Evolutionary conservation across 192 early-diverging fungal genomes (phyloP).

Genomic region (Umbelopsis ramanniana): DNA sequence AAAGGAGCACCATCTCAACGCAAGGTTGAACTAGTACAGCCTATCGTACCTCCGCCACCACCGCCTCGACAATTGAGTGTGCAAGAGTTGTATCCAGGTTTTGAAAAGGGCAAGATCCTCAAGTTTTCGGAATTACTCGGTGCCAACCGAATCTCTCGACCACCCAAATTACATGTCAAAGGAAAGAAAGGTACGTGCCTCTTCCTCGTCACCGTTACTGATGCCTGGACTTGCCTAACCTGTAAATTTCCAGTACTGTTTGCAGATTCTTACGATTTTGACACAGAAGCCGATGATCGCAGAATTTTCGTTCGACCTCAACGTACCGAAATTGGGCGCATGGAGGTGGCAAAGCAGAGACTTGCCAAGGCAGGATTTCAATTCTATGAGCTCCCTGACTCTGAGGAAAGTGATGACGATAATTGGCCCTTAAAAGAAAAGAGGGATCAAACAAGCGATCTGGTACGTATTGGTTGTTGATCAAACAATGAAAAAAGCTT

Average conservation of each 20-base stretch:
- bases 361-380: slow-evolving; percentile 5
- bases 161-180: slow-evolving; percentile 35
- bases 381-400: neutral
- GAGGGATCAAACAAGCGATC: neutral
- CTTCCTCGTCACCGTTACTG: neutral
- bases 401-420: slow-evolving; percentile 13
- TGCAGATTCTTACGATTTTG: slow-evolving; percentile 14
- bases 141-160: slow-evolving; percentile 47
- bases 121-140: slow-evolving; percentile 68
- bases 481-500: neutral
- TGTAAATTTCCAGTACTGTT: neutral
- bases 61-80: slow-evolving; percentile 44
- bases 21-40: slow-evolving; percentile 3
- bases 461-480: neutral
- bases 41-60: neutral
- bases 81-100: slow-evolving; percentile 60
- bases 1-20: slow-evolving; percentile 12
- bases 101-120: slow-evolving; percentile 60
- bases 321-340: neutral
- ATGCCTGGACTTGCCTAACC: neutral
- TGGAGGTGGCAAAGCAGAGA: slow-evolving; percentile 2
- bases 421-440: neutral
- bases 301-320: slow-evolving; percentile 9
- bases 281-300: slow-evolving; percentile 3
- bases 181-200: slow-evolving; percentile 38